phyloP scores from a whole-genome alignment of 306 rosid species.

The Dalbergia cultrata region DNA sequence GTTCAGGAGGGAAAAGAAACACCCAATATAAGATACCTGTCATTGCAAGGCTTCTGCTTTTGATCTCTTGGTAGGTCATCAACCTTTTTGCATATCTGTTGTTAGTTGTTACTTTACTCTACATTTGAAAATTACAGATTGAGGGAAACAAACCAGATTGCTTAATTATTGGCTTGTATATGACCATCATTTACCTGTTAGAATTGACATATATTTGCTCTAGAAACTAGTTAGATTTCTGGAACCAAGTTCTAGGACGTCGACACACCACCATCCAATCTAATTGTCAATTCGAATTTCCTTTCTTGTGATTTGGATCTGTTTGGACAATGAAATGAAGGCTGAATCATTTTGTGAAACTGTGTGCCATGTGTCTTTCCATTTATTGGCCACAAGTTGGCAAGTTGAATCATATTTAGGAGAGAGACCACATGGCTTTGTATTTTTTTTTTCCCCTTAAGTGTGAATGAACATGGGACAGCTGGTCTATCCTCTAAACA shows the following conservation, averaged over 20 bases:
- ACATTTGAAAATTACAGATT: slow-evolving; percentile 11
- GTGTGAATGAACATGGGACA: slow-evolving; percentile 29
- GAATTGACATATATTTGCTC: slow-evolving; percentile 28
- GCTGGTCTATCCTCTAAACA: slow-evolving; percentile 29
- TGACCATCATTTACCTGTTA: slow-evolving; percentile 27
- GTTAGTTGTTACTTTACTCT: slow-evolving; percentile 38
- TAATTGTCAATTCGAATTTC: slow-evolving; percentile 43
- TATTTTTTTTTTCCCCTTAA: too few species aligned
- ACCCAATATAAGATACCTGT: slow-evolving; percentile 52
- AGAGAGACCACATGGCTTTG: slow-evolving; percentile 8
- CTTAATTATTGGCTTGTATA: slow-evolving; percentile 21
- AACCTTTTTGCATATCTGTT: slow-evolving; percentile 34
- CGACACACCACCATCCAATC: slow-evolving; percentile 48
- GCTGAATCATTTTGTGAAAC: slow-evolving; percentile 24
- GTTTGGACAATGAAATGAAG: slow-evolving; percentile 24
- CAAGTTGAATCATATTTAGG: slow-evolving; percentile 39
- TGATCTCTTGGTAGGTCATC: slow-evolving; percentile 82
- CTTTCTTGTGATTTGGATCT: not conserved
- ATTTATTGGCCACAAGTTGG: slow-evolving; percentile 49
- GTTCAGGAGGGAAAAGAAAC: slow-evolving; percentile 55
- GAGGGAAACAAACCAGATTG: slow-evolving; percentile 16
- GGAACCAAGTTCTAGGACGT: slow-evolving; percentile 31
- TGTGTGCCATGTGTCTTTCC: slow-evolving; percentile 41
- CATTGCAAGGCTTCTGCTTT: slow-evolving; percentile 59
- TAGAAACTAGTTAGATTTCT: slow-evolving; percentile 7